Conservation (phyloP, 768 basidiomycete genomes). For the Cystofilobasidium capitatum region DNA sequence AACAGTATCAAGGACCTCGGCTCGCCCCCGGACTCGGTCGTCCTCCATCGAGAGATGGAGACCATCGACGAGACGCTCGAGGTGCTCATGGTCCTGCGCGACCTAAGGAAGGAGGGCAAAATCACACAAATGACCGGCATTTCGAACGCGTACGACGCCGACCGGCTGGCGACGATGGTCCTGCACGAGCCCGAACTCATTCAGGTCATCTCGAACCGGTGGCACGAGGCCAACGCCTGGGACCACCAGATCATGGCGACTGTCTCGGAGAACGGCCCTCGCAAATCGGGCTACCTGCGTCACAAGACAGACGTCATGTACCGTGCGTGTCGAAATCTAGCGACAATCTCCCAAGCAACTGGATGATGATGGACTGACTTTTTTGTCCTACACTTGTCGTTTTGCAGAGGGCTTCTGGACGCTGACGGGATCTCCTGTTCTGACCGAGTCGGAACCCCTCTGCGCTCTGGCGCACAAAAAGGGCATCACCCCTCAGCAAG, state of each 20-base stretch:
- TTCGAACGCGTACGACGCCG: not conserved
- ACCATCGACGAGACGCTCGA: not conserved
- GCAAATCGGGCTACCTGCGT: not conserved
- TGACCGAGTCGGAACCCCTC: not conserved
- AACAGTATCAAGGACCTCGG: not conserved
- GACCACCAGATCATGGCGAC: not conserved
- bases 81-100: not conserved
- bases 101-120: not conserved
- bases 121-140: not conserved
- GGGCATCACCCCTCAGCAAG: not conserved
- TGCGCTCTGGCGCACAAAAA: not conserved
- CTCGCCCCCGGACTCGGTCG: not conserved
- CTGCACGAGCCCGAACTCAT: not conserved
- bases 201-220: not conserved
- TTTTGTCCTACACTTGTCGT: not conserved
- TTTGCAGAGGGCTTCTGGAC: not conserved
- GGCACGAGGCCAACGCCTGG: not conserved
- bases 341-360: not conserved
- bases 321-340: not conserved
- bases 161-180: not conserved
- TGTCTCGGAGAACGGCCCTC: not conserved
- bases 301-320: not conserved
- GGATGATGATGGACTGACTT: not conserved
- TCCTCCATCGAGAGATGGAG: not conserved
- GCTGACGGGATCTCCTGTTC: not conserved